Evolutionary conservation across 306 rosid genomes (phyloP), one percentile per base, ranked within the genome.

Genomic region (Argentina anserina): DNA sequence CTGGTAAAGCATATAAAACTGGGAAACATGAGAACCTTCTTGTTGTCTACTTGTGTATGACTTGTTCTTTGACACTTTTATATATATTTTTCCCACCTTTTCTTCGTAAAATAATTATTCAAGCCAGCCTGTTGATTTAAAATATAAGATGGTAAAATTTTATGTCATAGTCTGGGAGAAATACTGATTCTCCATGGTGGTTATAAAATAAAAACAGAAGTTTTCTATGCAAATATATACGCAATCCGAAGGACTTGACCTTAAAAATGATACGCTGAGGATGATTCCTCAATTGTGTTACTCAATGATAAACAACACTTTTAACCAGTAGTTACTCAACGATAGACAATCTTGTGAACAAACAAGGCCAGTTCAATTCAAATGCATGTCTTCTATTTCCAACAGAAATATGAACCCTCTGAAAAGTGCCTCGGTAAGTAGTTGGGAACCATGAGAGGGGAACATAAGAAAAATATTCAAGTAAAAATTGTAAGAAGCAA

Each of bases 401-500:
- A 26, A 28, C 25, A 47, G 33, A 68, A 31, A 69, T 47, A 50
- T 47, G 41, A 29, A 31, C 21, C 73, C 61, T 12, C 15, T n/a
- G 28, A 50, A 15, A 29, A 14, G 65, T 59, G 12, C 49, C 55
- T 8, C n/a, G 0, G 2, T 9, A 14, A 25, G 71, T 7, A 13
- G 12, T 9, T 17, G 45, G 72, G 31, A 49, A 33, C 31, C 46
- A 69, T 49, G 73, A 0, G 14, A 37, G 40, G 41, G 46, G 41
- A 45, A 46, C 28, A 28, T 55, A 75, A 45, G 62, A 36, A 58
- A 17, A 61, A 15, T 31, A 17, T 61, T 33, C 34, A 76, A 46
- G 69, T 31, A 58, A 21, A 61, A 43, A 33, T 75, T 75, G 67
- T 49, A 13, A 47, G 62, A 66, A 70, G 39, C 65, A 82, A 84